phyloP scores from a whole-genome alignment of 176 grass and related monocot species.

The Eleusine coracana region DNA sequence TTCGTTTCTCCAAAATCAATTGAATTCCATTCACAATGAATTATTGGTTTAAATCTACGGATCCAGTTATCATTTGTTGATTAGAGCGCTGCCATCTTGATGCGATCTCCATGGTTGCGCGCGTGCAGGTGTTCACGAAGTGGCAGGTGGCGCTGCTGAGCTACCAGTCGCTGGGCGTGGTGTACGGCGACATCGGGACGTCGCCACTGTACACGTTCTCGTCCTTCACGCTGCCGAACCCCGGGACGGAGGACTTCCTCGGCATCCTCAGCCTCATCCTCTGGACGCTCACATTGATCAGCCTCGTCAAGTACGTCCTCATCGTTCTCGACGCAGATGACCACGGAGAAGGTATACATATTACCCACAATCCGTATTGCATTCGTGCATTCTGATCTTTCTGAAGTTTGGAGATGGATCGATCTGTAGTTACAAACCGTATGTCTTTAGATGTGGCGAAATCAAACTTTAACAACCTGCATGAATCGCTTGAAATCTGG shows the following conservation, averaged over 20 bases:
- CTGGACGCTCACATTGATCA: conserved; percentile 77
- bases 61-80: background rate
- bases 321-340: conserved; percentile 70
- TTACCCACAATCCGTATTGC: background rate
- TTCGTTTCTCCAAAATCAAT: background rate
- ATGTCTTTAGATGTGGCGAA: background rate
- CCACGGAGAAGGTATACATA: conserved; percentile 67
- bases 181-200: conserved; percentile 80
- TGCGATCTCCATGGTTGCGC: background rate
- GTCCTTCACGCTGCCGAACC: conserved; percentile 53
- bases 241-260: conserved; percentile 46
- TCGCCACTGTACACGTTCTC: conserved; percentile 82
- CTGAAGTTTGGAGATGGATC: background rate
- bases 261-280: conserved; percentile 77
- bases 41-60: background rate
- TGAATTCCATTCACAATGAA: background rate
- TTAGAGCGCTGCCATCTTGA: background rate
- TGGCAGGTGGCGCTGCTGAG: conserved; percentile 51
- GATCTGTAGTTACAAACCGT: background rate
- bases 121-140: conserved; percentile 51
- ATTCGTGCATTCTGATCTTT: background rate
- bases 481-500: background rate
- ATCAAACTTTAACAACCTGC: background rate
- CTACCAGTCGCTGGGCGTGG: conserved; percentile 78
- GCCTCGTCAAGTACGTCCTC: conserved; percentile 71